Conservation (phyloP, 2,329 filamentous ascomycete species). For the Calonectria hawksworthii region DNA sequence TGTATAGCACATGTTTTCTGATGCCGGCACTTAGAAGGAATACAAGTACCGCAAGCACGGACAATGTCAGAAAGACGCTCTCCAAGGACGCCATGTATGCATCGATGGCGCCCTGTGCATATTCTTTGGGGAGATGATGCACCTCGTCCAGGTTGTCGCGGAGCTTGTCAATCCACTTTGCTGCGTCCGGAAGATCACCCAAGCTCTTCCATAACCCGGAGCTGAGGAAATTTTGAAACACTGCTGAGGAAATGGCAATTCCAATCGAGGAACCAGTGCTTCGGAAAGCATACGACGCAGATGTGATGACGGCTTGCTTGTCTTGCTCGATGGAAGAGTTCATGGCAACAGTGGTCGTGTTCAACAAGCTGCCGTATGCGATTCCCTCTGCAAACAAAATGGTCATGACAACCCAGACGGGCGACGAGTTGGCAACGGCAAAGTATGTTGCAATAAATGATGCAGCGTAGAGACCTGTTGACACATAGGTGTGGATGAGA, state of each 20-base stretch:
- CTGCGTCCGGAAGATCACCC: background rate
- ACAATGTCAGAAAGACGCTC: background rate
- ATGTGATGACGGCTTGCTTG: background rate
- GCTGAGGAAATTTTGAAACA: background rate
- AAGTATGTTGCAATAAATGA: background rate
- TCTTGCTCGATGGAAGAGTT: background rate
- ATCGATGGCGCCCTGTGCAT: background rate
- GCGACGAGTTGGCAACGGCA: background rate
- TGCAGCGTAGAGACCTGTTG: background rate
- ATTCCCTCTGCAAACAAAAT: background rate
- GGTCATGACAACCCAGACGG: background rate
- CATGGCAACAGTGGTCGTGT: background rate
- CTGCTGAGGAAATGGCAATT: background rate
- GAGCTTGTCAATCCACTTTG: background rate
- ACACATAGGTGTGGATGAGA: background rate
- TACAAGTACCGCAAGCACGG: background rate
- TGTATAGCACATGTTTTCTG: background rate
- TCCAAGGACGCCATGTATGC: background rate
- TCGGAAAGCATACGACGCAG: background rate
- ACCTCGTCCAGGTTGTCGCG: background rate
- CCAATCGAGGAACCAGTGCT: background rate
- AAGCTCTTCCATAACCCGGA: background rate
- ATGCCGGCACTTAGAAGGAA: background rate
- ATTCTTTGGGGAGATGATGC: background rate
- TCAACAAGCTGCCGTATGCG: background rate